phyloP scores from a whole-genome alignment of 23 red algal species.

The Gracilaria domingensis region DNA sequence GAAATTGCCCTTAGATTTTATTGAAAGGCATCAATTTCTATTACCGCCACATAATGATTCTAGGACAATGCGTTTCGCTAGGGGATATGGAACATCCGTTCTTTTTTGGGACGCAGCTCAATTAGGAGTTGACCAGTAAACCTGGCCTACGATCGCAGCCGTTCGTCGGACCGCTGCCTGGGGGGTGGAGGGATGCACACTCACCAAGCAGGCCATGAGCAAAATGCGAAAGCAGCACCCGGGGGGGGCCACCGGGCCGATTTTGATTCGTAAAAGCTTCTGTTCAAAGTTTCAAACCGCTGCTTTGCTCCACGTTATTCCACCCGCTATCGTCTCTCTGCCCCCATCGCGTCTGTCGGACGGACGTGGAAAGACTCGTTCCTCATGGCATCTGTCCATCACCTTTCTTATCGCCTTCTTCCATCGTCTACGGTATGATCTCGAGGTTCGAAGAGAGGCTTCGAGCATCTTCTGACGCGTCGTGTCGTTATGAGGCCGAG shows the following conservation, averaged over 20 bases:
- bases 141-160: constrained; percentile 91
- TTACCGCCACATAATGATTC: too few species aligned
- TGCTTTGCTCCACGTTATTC: too few species aligned
- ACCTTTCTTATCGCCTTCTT: background rate
- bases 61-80: too few species aligned
- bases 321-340: too few species aligned
- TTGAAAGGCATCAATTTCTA: too few species aligned
- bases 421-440: background rate
- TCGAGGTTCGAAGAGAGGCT: background rate
- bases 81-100: constrained; percentile 81
- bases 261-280: background rate
- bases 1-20: too few species aligned
- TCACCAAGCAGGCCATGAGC: constrained; percentile 22
- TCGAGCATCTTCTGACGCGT: background rate
- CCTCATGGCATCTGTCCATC: too few species aligned
- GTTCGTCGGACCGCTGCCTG: constrained; percentile 86
- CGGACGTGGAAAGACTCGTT: too few species aligned
- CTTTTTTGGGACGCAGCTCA: constrained; percentile 95
- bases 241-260: constrained; percentile 27
- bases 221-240: constrained; percentile 70
- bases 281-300: background rate
- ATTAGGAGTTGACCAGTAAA: constrained; percentile 90
- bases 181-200: constrained; percentile 60
- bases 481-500: background rate
- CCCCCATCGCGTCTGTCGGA: too few species aligned